Base-by-base conservation (phyloP, 768 basidiomycete species). In the Fibroporia radiculosa region DNA sequence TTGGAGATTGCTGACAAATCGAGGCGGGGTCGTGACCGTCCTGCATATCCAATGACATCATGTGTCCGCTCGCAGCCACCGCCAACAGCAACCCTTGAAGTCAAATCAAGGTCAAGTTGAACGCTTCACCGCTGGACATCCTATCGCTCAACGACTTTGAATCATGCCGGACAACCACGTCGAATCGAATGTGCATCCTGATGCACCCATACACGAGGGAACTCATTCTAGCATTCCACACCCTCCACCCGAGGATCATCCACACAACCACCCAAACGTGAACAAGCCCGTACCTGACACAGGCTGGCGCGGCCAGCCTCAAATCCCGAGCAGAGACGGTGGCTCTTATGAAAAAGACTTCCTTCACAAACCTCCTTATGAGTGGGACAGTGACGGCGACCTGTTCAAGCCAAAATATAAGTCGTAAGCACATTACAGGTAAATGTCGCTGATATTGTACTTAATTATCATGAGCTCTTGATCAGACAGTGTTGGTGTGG, bases 401-500 rank as follows among this genome's bases (percentile, higher is more conserved):
- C 36, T 47, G 32, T 61, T 62, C 48, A 41, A 44, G 27, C 43
- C 52, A 1, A 57, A 58, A 40, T 61, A 61, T 36, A 47, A 18
- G 27, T 51, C 49, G 56, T 57, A 40, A 36, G 55, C 47, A 38
- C 12, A n/a, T n/a, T n/a, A n/a, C n/a, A n/a, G n/a, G n/a, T n/a
- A n/a, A n/a, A n/a, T n/a, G n/a, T n/a, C n/a, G n/a, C n/a, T n/a
- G n/a, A n/a, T n/a, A n/a, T n/a, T n/a, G n/a, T n/a, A n/a, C n/a
- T n/a, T n/a, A n/a, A n/a, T n/a, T n/a, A n/a, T n/a, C n/a, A n/a
- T n/a, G n/a, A n/a, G n/a, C n/a, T n/a, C n/a, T n/a, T n/a, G n/a
- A n/a, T 19, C 20, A 63, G 59, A 10, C 43, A 54, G 44, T 63
- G 63, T 46, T 65, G 59, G 62, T 63, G 63, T 37, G 56, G 58